Evolutionary conservation across 805 yeast genomes (phyloP), one percentile per base, ranked within the genome.

Genomic region (Wickerhamomyces ciferrii): DNA sequence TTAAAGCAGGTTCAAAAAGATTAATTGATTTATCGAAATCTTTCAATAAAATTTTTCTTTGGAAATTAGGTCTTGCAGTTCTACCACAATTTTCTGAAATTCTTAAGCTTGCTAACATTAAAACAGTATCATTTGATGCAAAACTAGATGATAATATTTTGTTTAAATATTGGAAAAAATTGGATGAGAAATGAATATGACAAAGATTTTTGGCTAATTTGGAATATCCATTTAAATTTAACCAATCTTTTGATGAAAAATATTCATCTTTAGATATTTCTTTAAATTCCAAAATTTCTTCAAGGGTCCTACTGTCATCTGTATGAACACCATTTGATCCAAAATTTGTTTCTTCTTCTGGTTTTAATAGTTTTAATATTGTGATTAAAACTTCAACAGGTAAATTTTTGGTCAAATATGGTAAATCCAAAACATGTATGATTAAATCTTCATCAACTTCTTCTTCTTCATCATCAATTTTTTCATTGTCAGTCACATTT

Each of bases 1-100:
- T 87, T 49, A 92, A 68, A 0, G 96, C 81, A 0, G 98, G 98
- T 58, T 92, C 99, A 48, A 74, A 72, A 25, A 92, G 63, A 21
- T 55, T 50, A 3, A 65, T 62, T 2, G 56, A 48, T 0, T 53
- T 54, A 0, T 54, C 50, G 21, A 75, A 57, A 5, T 66, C 64
- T 0, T 69, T 67, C 2, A 87, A 62, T 10, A 67, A 63, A 29
- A 92, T 80, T 39, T 70, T 72, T 41, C 98, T 69, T 2, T 73
- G 67, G 53, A 84, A 74, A 20, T 81, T 78, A 0, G 97, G 95
- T 45, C 79, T 82, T 0, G 96, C 94, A 0, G 91, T 79, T 40
- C 96, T 69, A 3, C 97, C 97, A 54, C 95, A 85, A 49, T 81
- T 81, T 52, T 88, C 94, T 0, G 96, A 78, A 23, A 92, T 72